Evolutionary conservation across 2,329 filamentous ascomycete genomes (phyloP).

Genomic region (Fusarium sp.): DNA sequence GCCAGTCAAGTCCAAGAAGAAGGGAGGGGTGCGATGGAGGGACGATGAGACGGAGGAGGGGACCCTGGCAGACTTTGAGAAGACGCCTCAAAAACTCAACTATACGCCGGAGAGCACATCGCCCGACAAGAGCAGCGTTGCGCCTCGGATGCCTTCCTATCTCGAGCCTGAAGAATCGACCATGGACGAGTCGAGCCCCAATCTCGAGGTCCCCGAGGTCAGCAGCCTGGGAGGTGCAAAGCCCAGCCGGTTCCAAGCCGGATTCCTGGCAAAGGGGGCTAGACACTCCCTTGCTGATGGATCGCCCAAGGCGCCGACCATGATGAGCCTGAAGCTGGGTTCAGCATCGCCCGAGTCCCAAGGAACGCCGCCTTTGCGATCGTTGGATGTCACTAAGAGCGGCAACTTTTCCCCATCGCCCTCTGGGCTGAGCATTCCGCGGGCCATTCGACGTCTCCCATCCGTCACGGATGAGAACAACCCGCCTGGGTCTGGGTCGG

Average conservation of each 20-base stretch:
- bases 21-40: constrained; percentile 88
- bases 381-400: constrained; percentile 59
- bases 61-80: constrained; percentile 87
- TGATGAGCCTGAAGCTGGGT: constrained; percentile 66
- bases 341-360: constrained; percentile 51
- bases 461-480: constrained; percentile 62
- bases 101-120: constrained; percentile 60
- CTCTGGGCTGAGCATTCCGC: constrained; percentile 44
- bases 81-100: constrained; percentile 79
- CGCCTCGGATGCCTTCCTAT: constrained; percentile 41
- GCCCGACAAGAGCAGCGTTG: constrained; percentile 46
- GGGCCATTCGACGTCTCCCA: constrained; percentile 49
- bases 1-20: constrained; percentile 78
- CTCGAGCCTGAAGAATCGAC: constrained; percentile 30
- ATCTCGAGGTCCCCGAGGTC: constrained; percentile 63
- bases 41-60: constrained; percentile 88
- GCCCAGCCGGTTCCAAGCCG: constrained; percentile 83
- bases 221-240: constrained; percentile 54
- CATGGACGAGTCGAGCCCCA: constrained; percentile 64
- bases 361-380: constrained; percentile 57
- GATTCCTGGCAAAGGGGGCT: constrained; percentile 74
- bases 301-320: constrained; percentile 65
- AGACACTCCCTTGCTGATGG: constrained; percentile 58
- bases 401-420: constrained; percentile 61
- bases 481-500: constrained; percentile 58